Evolutionary conservation across 768 basidiomycete genomes (phyloP).

Genomic region (Amanita rubescens): DNA sequence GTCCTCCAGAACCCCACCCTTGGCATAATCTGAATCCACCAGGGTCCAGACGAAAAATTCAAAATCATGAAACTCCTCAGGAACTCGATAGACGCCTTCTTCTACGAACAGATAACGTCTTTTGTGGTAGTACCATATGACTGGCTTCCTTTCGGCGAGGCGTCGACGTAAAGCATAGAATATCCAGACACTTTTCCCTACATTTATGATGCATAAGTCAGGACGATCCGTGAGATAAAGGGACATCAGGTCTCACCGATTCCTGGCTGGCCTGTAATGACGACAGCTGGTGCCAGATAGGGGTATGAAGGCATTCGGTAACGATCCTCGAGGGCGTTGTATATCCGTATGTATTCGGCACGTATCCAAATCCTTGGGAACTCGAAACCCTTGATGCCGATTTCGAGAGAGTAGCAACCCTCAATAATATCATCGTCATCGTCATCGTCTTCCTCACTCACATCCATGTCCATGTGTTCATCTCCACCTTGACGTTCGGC

Average conservation of each 20-base stretch:
- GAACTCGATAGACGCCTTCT: constrained; percentile 12
- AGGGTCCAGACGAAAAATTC: too few relatives aligned
- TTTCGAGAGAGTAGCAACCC: constrained; percentile 10
- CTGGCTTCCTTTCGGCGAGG: constrained; percentile 15
- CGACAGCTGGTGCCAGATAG: not conserved
- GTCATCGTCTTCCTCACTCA: constrained; percentile 3
- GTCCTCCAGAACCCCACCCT: not conserved
- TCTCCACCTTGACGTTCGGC: constrained; percentile 4
- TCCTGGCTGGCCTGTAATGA: not conserved
- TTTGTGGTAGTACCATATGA: constrained; percentile 12
- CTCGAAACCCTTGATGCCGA: constrained; percentile 1
- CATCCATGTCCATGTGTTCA: constrained; percentile 7
- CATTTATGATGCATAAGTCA: not conserved
- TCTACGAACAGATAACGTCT: constrained; percentile 12
- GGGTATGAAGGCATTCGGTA: not conserved
- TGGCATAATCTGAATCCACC: too few relatives aligned
- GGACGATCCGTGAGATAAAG: not conserved
- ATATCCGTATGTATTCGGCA: not conserved
- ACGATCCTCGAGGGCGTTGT: not conserved
- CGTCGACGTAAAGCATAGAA: constrained; percentile 14
- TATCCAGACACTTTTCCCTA: constrained; percentile 11
- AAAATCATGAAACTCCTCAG: constrained; percentile 7
- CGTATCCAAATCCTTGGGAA: constrained; percentile 2
- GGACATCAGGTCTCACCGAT: not conserved
- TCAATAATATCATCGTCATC: constrained; percentile 8